Evolutionary conservation across 2,329 filamentous ascomycete genomes (phyloP).

Genomic region (Fusarium bactridioides): DNA sequence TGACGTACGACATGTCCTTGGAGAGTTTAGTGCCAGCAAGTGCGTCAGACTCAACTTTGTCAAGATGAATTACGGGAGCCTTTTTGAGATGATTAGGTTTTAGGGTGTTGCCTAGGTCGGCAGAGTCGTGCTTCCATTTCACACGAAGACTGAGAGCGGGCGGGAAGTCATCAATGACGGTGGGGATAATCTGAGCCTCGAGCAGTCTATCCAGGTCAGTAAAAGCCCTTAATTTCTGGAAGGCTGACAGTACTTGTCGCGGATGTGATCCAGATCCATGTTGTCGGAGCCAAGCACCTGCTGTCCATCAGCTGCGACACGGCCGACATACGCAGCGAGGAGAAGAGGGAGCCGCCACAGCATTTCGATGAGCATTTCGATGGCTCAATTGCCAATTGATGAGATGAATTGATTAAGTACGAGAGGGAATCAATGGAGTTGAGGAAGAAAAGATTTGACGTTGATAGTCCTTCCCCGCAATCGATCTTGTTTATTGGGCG

Average conservation of each 20-base stretch:
- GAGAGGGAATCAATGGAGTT: background rate
- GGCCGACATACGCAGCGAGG: background rate
- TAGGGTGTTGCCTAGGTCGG: slow-evolving; percentile 28
- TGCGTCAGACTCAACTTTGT: background rate
- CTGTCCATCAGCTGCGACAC: background rate
- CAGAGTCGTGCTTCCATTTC: slow-evolving; percentile 20
- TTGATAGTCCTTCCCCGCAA: slow-evolving; percentile 6
- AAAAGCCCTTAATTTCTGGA: too few relatives aligned
- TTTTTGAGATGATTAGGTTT: slow-evolving; percentile 7
- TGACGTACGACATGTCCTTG: background rate
- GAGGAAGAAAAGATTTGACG: background rate
- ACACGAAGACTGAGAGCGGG: slow-evolving; percentile 17
- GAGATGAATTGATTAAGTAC: rapidly evolving
- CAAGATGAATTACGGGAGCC: background rate
- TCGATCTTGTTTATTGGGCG: background rate
- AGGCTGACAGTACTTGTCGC: background rate
- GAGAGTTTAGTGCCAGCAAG: background rate
- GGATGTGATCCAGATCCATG: background rate
- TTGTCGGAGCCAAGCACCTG: background rate
- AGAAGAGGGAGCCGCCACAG: background rate
- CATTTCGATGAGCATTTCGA: background rate
- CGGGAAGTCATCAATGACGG: slow-evolving; percentile 30
- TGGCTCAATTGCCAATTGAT: rapidly evolving
- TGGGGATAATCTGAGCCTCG: slow-evolving; percentile 27
- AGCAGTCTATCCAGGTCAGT: background rate